These are phyloP conservation scores for Cercospora brassicicola DNA, from an alignment of 2,329 filamentous ascomycete species.

Conservation along the genomic window DNA sequence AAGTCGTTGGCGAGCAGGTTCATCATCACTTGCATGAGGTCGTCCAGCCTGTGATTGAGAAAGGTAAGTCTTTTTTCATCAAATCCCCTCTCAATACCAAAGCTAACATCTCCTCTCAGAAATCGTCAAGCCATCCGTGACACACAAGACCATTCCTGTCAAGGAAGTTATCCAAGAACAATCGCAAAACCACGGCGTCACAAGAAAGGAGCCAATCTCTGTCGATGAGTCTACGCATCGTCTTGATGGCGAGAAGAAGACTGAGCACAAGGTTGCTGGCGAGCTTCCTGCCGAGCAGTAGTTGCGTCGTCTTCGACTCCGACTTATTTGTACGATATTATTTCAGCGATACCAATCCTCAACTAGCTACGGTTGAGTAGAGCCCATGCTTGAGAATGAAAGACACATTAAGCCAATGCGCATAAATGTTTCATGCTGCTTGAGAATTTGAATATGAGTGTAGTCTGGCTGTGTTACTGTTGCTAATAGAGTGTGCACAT, in stretches of 20 bases:
- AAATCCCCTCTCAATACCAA: not conserved
- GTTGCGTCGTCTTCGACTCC: not conserved
- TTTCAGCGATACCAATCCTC: slow-evolving; percentile 8
- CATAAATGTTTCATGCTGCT: not conserved
- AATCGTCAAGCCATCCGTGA: slow-evolving; percentile 28
- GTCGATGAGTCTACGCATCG: slow-evolving; percentile 31
- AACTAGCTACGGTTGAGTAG: slow-evolving; percentile 14
- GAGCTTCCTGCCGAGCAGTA: slow-evolving; percentile 7
- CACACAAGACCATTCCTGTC: slow-evolving; percentile 32
- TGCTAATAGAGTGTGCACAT: not conserved
- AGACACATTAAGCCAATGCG: not conserved
- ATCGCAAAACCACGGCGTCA: slow-evolving; percentile 30
- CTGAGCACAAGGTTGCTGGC: slow-evolving; percentile 10
- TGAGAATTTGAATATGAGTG: not conserved
- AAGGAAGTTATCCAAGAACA: slow-evolving; percentile 31
- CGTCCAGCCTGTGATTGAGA: slow-evolving; percentile 34
- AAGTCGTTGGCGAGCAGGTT: slow-evolving; percentile 27
- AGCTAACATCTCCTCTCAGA: slow-evolving; percentile 19
- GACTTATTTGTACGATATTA: not conserved
- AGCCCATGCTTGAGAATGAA: not conserved
- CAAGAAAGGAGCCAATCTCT: slow-evolving; percentile 26
- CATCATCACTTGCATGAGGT: slow-evolving; percentile 35
- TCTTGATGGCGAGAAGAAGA: slow-evolving; percentile 19
- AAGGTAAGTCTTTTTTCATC: slow-evolving; percentile 23
- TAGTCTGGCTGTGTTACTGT: not conserved